Evolutionary conservation across 2,329 filamentous ascomycete genomes (phyloP), one percentile per base, ranked within the genome.

Genomic region (Fusarium sp.): DNA sequence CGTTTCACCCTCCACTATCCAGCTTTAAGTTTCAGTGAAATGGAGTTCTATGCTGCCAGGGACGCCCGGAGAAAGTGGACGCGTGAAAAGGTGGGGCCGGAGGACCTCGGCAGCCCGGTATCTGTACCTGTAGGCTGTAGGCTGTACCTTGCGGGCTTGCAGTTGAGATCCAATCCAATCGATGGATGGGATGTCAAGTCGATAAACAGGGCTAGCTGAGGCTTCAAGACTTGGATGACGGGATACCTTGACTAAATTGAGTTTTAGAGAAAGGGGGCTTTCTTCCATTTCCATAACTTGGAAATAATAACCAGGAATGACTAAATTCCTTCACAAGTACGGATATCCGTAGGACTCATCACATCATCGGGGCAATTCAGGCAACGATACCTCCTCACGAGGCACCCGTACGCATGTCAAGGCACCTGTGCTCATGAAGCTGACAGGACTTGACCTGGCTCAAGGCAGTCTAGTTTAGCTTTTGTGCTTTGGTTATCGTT

Each of bases 361-460:
- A 59, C 46, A 65, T 59, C 62, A 65, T 47, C 31, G n/a, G 40
- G 21, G 13, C 21, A 36, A n/a, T 24, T 67, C 59, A 69, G 65
- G 60, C 65, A 54, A 69, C 65, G 42, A 58, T 62, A 67, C 49
- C 64, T 58, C 61, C 26, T 52, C 49, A 62, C 49, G 38, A 65
- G 65, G 60, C 65, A 40, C 21, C 52, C 31, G 22, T 31, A 39
- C 33, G 22, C 31, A 47, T 31, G 8, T 19, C 14, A 21, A 54
- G 28, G 28, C 10, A 31, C 28, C 28, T 31, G 10, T 31, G 28
- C 34, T 56, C 57, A 58, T 11, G 43, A 28, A 44, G 43, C 55
- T 60, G 39, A 57, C 34, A 47, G 57, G 34, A 57, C 36, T 34
- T 19, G 34, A 22, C 50, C 57, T 65, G 52, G n/a, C 54, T 42